phyloP scores from a whole-genome alignment of 1,284 basidiomycete genomes.

The Marasmius sp. region DNA sequence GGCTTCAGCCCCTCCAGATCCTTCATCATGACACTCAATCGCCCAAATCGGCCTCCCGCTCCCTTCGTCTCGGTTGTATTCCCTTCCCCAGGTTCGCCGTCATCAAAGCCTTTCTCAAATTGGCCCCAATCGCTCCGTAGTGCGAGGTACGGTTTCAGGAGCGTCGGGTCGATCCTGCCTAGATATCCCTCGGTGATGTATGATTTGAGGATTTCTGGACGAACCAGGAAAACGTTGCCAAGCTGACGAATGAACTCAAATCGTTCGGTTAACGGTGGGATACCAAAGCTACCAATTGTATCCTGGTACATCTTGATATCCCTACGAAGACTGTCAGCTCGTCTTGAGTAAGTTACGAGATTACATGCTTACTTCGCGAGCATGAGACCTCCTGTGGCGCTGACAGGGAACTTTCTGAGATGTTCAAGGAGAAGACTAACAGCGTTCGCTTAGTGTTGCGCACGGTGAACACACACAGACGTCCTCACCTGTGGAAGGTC shows the following conservation, averaged over 20 bases:
- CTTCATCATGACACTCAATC: constrained; percentile 82
- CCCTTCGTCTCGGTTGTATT: constrained; percentile 46
- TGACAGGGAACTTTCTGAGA: constrained; percentile 94
- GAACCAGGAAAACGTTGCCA: constrained; percentile 95
- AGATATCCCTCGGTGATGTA: constrained; percentile 93
- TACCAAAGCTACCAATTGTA: constrained; percentile 76
- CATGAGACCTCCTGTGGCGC: constrained; percentile 95
- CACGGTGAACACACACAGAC: not conserved
- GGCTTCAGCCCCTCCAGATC: constrained; percentile 70
- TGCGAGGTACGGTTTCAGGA: constrained; percentile 90
- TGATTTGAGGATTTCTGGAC: constrained; percentile 88
- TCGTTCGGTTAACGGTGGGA: constrained; percentile 86
- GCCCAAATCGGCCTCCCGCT: constrained; percentile 50
- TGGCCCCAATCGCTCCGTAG: constrained; percentile 89
- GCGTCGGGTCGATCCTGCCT: constrained; percentile 83
- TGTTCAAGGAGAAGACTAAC: constrained; percentile 89
- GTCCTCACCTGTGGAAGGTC: constrained; percentile 82
- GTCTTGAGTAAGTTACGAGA: not conserved
- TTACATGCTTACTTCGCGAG: constrained; percentile 80
- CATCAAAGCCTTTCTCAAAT: constrained; percentile 75
- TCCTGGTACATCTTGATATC: constrained; percentile 98
- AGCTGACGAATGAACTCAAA: constrained; percentile 99
- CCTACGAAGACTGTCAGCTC: constrained; percentile 40
- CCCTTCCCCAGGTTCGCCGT: constrained; percentile 49
- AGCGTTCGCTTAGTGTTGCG: constrained; percentile 1